Percentiles rank a stretch among this genome's conserved stretches.
phyloP scores from a whole-genome alignment of 2,329 filamentous ascomycete genomes.

The Diaporthe destruens region DNA sequence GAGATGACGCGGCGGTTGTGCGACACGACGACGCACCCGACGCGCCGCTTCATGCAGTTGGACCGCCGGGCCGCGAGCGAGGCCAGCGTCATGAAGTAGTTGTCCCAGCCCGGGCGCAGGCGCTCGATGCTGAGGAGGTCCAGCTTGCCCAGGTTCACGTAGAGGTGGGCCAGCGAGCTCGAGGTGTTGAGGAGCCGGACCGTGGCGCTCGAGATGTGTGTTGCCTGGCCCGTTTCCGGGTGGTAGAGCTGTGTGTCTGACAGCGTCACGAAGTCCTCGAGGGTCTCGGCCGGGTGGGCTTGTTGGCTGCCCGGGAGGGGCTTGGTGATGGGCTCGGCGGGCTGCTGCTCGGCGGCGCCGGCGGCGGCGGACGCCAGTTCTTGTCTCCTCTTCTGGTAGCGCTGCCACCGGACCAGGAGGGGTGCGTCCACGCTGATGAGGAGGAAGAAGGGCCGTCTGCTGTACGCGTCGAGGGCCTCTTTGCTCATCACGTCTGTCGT shows the following conservation, averaged over 20 bases:
- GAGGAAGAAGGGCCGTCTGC: conserved; percentile 90
- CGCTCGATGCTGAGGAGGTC: conserved; percentile 83
- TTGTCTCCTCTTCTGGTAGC: conserved; percentile 66
- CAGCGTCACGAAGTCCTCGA: conserved; percentile 68
- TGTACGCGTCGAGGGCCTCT: conserved; percentile 78
- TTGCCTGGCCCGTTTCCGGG: conserved; percentile 73
- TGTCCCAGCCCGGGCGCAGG: conserved; percentile 91
- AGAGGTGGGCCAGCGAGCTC: conserved; percentile 76
- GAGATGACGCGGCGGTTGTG: conserved; percentile 85
- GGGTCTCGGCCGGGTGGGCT: conserved; percentile 49
- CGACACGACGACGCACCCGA: conserved; percentile 92
- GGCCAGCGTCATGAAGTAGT: conserved; percentile 98
- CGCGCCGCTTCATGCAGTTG: conserved; percentile 98
- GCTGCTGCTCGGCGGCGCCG: background rate
- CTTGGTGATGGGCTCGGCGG: background rate
- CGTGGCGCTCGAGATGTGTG: conserved; percentile 84
- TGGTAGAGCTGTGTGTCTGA: conserved; percentile 84
- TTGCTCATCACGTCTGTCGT: conserved; percentile 86
- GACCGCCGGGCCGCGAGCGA: conserved; percentile 89
- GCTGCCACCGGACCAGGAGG: conserved; percentile 83
- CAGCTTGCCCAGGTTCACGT: conserved; percentile 78
- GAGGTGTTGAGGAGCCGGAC: conserved; percentile 90
- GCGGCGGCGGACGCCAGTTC: background rate
- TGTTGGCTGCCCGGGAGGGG: conserved; percentile 33
- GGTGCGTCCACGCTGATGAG: conserved; percentile 93